These are phyloP conservation scores for Quercus tomentella DNA, from an alignment of 331 rosid genomes.

Conservation along the genomic window DNA sequence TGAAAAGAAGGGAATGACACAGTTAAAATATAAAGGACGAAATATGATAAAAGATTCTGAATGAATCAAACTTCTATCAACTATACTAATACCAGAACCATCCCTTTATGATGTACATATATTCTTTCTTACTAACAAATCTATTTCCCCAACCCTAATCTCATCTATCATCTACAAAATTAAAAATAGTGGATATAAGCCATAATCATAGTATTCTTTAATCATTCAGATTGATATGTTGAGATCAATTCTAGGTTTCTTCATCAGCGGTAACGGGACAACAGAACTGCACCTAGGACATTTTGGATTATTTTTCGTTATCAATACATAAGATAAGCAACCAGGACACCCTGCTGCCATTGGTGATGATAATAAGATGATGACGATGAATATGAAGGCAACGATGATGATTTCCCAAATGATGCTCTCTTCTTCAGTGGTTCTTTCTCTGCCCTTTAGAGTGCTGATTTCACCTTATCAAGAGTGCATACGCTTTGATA, in stretches of 20 bases:
- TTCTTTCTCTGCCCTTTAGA: constrained; percentile 83
- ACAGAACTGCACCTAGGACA: constrained; percentile 85
- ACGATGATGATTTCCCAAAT: constrained; percentile 45
- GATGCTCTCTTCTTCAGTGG: constrained; percentile 54
- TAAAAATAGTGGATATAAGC: not conserved
- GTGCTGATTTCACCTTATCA: constrained; percentile 91
- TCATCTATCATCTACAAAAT: constrained; percentile 64
- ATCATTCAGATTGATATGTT: constrained; percentile 61
- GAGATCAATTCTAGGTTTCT: constrained; percentile 90
- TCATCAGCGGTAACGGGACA: constrained; percentile 63
- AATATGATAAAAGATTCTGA: not conserved
- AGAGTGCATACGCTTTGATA: constrained; percentile 90
- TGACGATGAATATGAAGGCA: constrained; percentile 59
- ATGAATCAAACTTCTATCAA: constrained; percentile 24
- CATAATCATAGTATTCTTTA: constrained; percentile 5
- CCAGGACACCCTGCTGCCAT: constrained; percentile 93
- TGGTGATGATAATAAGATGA: constrained; percentile 59
- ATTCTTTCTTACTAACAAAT: constrained; percentile 33
- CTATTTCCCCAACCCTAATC: constrained; percentile 37
- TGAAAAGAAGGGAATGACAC: not conserved
- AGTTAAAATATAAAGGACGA: not conserved
- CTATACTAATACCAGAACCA: constrained; percentile 28
- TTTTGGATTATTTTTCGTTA: constrained; percentile 74
- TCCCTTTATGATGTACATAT: constrained; percentile 45
- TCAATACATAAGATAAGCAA: constrained; percentile 78